A percentile compares a stretch with the other conserved stretches of the same genome.
Evolutionary conservation across 2,329 filamentous ascomycete genomes (phyloP).

Genomic region (Helminthosporium solani): DNA sequence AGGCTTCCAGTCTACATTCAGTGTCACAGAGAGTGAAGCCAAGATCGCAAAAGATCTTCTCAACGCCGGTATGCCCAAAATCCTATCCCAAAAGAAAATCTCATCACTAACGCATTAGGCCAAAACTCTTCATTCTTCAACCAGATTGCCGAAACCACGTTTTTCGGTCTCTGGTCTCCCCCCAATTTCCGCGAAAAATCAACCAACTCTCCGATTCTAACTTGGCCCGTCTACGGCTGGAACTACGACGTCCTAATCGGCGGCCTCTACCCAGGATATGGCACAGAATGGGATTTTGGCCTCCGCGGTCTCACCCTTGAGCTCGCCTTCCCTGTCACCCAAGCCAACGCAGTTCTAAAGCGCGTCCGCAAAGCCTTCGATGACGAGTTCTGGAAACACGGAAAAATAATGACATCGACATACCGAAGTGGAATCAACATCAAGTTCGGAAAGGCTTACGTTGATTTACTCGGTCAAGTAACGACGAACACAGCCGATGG

Average conservation of each 20-base stretch:
- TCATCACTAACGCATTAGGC: constrained; percentile 7
- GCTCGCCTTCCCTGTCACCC: constrained; percentile 54
- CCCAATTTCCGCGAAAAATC: constrained; percentile 57
- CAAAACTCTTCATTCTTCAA: constrained; percentile 52
- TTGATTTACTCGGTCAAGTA: constrained; percentile 53
- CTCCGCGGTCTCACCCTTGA: constrained; percentile 53
- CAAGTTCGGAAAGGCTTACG: constrained; percentile 54
- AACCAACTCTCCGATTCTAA: constrained; percentile 45
- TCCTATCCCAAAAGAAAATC: neutral
- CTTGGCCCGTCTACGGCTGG: constrained; percentile 56
- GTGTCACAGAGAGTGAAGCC: constrained; percentile 49
- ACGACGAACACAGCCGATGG: constrained; percentile 52
- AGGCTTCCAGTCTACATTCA: constrained; percentile 57
- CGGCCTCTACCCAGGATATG: constrained; percentile 51
- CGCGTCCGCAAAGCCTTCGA: constrained; percentile 53
- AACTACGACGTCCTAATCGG: constrained; percentile 58
- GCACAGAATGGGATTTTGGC: constrained; percentile 53
- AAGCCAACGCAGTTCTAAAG: constrained; percentile 53
- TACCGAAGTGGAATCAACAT: constrained; percentile 57
- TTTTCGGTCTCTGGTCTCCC: constrained; percentile 52
- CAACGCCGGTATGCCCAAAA: constrained; percentile 41
- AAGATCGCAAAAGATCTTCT: constrained; percentile 46
- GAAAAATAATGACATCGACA: constrained; percentile 52
- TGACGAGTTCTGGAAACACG: constrained; percentile 44
- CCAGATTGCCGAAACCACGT: constrained; percentile 52